A percentile compares a stretch with the other conserved stretches of the same genome.
Evolutionary conservation across 2,329 filamentous ascomycete species (phyloP).

Genomic region (Aspergillus udagawae): DNA sequence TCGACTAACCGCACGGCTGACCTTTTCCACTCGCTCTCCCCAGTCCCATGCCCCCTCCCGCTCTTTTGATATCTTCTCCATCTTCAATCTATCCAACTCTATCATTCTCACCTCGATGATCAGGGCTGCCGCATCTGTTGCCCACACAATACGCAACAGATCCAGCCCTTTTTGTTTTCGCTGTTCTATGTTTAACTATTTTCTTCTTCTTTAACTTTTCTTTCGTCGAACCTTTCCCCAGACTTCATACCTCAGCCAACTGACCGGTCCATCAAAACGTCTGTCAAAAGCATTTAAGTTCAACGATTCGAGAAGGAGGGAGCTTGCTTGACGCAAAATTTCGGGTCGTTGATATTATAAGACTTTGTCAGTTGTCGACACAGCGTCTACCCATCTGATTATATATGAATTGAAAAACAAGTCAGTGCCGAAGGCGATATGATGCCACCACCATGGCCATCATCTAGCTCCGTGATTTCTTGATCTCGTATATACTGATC

Average conservation of each 20-base stretch:
- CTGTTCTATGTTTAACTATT: background rate
- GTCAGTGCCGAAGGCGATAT: background rate
- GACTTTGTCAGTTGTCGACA: background rate
- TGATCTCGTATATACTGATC: background rate
- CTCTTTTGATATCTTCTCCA: constrained; percentile 1
- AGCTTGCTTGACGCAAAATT: background rate
- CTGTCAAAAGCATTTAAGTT: background rate
- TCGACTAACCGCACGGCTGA: constrained; percentile 6
- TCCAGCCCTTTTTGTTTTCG: background rate
- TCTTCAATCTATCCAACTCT: constrained; percentile 2
- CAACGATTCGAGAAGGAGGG: background rate
- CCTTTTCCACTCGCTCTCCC: constrained; percentile 3
- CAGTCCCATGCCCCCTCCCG: background rate
- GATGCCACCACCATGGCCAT: background rate
- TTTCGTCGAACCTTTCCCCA: background rate
- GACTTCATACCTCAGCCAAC: background rate
- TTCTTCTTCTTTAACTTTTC: background rate
- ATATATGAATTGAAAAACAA: background rate
- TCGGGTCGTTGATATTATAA: background rate
- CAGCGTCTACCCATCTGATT: background rate
- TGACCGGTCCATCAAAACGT: background rate
- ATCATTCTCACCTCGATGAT: background rate
- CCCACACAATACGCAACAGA: background rate
- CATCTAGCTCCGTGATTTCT: background rate
- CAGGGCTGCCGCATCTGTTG: background rate